A percentile compares a stretch with the other conserved stretches of the same genome.
phyloP scores from a whole-genome alignment of 306 rosid genomes.

The Mimosa pudica region DNA sequence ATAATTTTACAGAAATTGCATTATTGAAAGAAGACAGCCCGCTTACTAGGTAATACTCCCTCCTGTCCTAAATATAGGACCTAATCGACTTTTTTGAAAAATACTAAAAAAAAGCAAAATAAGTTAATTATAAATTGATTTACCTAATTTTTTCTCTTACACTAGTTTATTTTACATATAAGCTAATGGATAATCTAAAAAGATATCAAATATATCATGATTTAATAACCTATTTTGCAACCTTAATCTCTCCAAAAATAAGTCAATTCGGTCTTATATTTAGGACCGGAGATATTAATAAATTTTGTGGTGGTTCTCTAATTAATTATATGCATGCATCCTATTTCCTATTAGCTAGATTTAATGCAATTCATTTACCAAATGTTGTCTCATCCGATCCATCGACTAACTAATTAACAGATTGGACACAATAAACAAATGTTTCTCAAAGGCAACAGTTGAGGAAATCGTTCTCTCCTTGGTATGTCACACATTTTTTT shows the following conservation, averaged over 20 bases:
- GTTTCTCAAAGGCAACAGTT: not conserved
- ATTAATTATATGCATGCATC: not conserved
- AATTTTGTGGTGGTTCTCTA: not conserved
- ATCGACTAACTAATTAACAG: not conserved
- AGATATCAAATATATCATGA: too few species aligned
- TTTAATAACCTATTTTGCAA: too few species aligned
- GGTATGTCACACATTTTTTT: not conserved
- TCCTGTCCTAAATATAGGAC: too few species aligned
- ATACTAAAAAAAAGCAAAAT: too few species aligned
- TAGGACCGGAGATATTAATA: too few species aligned
- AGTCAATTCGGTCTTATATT: too few species aligned
- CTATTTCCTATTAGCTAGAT: not conserved
- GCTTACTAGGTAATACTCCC: conserved; percentile 6
- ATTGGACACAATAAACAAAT: not conserved
- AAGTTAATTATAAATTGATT: too few species aligned
- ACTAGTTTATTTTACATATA: too few species aligned
- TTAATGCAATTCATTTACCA: not conserved
- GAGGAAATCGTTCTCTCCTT: conserved; percentile 1
- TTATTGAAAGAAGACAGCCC: not conserved
- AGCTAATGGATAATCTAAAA: too few species aligned
- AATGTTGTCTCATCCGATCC: not conserved
- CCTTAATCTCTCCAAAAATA: too few species aligned
- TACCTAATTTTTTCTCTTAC: too few species aligned
- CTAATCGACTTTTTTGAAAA: too few species aligned
- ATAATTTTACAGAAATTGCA: not conserved